phyloP scores from a whole-genome alignment of 2,329 filamentous ascomycete genomes.

The Microascus cirrosus region DNA sequence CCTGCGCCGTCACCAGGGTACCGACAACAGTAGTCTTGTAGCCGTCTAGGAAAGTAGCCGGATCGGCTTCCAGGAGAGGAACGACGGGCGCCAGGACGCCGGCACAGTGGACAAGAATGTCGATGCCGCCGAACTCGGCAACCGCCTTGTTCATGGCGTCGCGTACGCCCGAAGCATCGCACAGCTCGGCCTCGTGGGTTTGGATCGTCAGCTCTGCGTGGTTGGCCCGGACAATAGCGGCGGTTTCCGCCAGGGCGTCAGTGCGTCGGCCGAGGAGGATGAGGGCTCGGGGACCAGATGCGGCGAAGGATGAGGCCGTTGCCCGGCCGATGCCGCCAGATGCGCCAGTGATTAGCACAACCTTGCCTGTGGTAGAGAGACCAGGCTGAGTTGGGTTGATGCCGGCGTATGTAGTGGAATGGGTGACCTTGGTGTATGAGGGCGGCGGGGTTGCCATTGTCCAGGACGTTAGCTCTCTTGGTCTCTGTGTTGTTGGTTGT shows the following conservation, averaged over 20 bases:
- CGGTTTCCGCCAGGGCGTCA: conserved; percentile 17
- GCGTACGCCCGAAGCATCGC: conserved; percentile 19
- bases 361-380: conserved; percentile 26
- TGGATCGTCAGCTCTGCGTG: conserved; percentile 38
- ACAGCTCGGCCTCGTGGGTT: conserved; percentile 13
- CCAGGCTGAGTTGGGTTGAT: conserved; percentile 20
- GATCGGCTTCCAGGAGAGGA: conserved; percentile 2
- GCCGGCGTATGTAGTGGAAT: conserved; percentile 13
- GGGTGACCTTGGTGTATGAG: conserved; percentile 11
- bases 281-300: conserved; percentile 24
- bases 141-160: conserved; percentile 8
- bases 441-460: neutral
- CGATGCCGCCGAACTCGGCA: conserved; percentile 13
- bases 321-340: conserved; percentile 52
- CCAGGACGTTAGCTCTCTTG: neutral
- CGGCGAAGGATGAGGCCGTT: conserved; percentile 44
- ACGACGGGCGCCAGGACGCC: conserved; percentile 11
- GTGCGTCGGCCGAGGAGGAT: conserved; percentile 27
- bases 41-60: conserved; percentile 6
- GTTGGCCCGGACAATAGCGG: conserved; percentile 24
- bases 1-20: conserved; percentile 12
- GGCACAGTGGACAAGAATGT: conserved; percentile 23
- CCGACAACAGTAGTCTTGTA: conserved; percentile 15
- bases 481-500: neutral
- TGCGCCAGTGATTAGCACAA: conserved; percentile 54